Evolutionary conservation across 1,139 yeast genomes (phyloP), one percentile per base, ranked within the genome.

Genomic region (Blastobotrys arbuscula): DNA sequence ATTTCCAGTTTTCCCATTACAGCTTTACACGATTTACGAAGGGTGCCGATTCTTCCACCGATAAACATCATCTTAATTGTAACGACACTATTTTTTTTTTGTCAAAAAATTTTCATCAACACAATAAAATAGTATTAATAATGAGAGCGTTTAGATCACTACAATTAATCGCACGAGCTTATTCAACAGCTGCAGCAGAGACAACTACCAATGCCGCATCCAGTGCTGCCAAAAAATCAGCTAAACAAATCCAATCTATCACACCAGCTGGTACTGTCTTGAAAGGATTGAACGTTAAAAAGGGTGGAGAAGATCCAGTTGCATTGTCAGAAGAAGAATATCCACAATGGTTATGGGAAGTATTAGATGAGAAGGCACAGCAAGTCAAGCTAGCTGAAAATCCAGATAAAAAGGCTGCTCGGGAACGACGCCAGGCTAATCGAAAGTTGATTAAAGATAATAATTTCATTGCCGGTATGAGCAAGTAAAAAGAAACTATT

Each of bases 331-430:
- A 92, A 63, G 72, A 74, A 37, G 96, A 90, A 60, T 92, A 92
- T 63, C 98, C 98, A 2, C 87, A 77, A 44, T 92, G 97, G 97
- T 76, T 92, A 51, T 92, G 98, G 98, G 79, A 76, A n/a, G 74
- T 87, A 53, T 76, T 89, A 42, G 95, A 89, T 63, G 73, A 77
- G 50, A 74, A 74, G 37, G 74, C 75, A 33, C 79, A 76, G 60
- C 71, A 76, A 50, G 75, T 72, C 21, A 71, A 77, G 55, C 72
- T 84, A 42, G 77, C 74, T 39, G 70, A 70, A 2, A 84, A 86
- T 59, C 81, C 84, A 44, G 76, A 84, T 63, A 79, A 74, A 59
- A 74, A 79, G 71, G 84, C 92, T 54, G 79, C 79, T 63, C 84
- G 78, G 63, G 78, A 79, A 61, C 74, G 88, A 59, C 77, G 89